Percentiles rank a stretch among this genome's conserved stretches.
Evolutionary conservation across 2,329 filamentous ascomycete species (phyloP).

Genomic region (Cladophialophora bantiana): DNA sequence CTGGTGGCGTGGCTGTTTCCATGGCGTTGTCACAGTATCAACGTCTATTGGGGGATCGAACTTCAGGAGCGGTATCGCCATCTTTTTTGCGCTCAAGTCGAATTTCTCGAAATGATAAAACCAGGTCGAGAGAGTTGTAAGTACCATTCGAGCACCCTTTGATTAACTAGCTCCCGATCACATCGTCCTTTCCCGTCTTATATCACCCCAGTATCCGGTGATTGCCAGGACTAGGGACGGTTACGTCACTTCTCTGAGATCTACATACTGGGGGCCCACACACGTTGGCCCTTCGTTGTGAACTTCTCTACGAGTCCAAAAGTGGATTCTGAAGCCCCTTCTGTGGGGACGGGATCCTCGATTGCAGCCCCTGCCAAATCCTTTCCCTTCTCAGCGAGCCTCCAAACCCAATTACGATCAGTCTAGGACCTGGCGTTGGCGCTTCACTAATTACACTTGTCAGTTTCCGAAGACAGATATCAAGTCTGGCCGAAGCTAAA

Average conservation of each 20-base stretch:
- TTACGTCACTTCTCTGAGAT: not conserved
- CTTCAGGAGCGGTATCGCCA: constrained; percentile 13
- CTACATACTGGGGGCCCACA: not conserved
- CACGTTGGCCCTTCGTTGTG: constrained; percentile 7
- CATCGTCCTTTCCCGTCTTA: too few relatives aligned
- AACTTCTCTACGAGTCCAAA: constrained; percentile 13
- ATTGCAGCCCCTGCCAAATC: not conserved
- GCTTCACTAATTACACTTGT: too few relatives aligned
- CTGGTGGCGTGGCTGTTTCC: constrained; percentile 39
- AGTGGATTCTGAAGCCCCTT: not conserved
- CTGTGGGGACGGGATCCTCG: not conserved
- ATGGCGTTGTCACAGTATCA: constrained; percentile 36
- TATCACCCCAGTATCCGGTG: not conserved
- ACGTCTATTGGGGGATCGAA: constrained; percentile 22
- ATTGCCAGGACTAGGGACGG: not conserved
- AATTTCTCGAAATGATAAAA: constrained; percentile 1
- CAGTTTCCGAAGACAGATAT: not conserved
- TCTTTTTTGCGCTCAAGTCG: constrained; percentile 6
- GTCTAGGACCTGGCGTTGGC: not conserved
- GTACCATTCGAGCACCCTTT: not conserved
- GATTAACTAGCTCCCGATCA: not conserved
- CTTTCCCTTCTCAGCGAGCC: not conserved
- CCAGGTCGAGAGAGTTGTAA: constrained; percentile 8
- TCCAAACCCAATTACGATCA: constrained; percentile 7
- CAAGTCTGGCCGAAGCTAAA: not conserved